These are phyloP conservation scores for Xylaria longipes DNA, from an alignment of 495 filamentous ascomycete genomes.

Conservation along the genomic window DNA sequence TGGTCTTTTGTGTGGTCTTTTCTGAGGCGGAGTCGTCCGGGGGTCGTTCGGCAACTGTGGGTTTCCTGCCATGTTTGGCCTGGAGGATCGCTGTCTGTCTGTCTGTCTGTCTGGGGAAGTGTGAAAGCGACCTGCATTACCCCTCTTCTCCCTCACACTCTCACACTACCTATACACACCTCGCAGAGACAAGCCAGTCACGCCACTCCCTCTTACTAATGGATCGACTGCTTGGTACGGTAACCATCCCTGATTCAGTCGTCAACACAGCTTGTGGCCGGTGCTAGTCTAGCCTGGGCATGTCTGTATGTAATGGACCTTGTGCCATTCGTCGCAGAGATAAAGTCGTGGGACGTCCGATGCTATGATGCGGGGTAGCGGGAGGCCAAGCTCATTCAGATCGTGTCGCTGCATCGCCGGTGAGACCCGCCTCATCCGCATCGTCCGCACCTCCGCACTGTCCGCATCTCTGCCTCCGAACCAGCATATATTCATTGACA, in stretches of 20 bases:
- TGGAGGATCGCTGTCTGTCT: background rate
- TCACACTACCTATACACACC: background rate
- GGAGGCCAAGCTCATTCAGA: background rate
- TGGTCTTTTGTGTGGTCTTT: background rate
- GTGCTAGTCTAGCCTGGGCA: background rate
- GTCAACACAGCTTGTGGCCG: background rate
- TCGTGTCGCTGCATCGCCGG: background rate
- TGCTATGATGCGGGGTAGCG: constrained; percentile 2
- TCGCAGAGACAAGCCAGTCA: background rate
- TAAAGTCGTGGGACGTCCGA: background rate
- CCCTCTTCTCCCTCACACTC: constrained; percentile 8
- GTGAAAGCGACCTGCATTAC: constrained; percentile 15
- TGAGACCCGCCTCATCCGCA: constrained; percentile 5
- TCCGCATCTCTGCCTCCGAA: constrained; percentile 2
- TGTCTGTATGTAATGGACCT: background rate
- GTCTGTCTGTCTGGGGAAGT: constrained; percentile 1
- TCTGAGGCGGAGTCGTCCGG: constrained; percentile 17
- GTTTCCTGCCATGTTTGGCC: constrained; percentile 1
- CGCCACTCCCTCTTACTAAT: constrained; percentile 8
- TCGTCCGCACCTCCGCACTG: background rate
- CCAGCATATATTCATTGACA: background rate
- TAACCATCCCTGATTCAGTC: no score
- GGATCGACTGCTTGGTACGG: background rate
- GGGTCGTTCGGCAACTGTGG: constrained; percentile 20
- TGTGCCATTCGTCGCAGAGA: constrained; percentile 2